Percentiles rank a stretch among this genome's conserved stretches.
phyloP scores from a whole-genome alignment of 257 asterid species.

The Nicotiana tomentosiformis region DNA sequence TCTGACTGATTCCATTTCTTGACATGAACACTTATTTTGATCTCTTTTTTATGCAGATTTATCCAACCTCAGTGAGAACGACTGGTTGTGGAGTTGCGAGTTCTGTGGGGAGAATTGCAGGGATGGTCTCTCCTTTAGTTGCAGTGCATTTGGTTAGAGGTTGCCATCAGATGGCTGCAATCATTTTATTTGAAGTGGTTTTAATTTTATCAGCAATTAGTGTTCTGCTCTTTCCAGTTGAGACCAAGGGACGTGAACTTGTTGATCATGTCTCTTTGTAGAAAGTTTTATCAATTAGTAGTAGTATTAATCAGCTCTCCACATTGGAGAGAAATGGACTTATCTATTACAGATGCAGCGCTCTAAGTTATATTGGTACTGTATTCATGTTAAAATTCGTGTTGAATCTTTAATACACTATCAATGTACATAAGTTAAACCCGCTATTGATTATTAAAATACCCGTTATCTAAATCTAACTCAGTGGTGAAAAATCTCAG shows the following conservation, averaged over 20 bases:
- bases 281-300: neutral
- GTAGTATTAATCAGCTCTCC: neutral
- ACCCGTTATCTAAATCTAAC: neutral
- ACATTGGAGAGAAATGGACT: neutral
- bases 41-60: slow-evolving; percentile 36
- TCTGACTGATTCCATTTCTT: neutral
- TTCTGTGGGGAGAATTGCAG: slow-evolving; percentile 72
- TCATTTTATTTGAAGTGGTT: slow-evolving; percentile 47
- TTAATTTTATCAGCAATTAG: slow-evolving; percentile 42
- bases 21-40: neutral
- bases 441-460: neutral
- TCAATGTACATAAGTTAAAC: neutral
- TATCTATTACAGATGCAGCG: neutral
- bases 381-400: neutral
- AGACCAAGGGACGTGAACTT: slow-evolving; percentile 26
- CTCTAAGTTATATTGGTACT: neutral
- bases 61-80: slow-evolving; percentile 76
- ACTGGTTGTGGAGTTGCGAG: slow-evolving; percentile 68
- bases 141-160: slow-evolving; percentile 62
- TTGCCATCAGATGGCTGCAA: slow-evolving; percentile 63
- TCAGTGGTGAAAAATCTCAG: neutral
- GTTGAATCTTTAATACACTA: no score
- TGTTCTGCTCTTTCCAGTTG: slow-evolving; percentile 47
- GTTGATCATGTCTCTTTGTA: slow-evolving; percentile 13
- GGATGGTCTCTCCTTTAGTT: slow-evolving; percentile 75